Conservation (phyloP, 257 asterid genomes). For the Solanum paucissectum region DNA sequence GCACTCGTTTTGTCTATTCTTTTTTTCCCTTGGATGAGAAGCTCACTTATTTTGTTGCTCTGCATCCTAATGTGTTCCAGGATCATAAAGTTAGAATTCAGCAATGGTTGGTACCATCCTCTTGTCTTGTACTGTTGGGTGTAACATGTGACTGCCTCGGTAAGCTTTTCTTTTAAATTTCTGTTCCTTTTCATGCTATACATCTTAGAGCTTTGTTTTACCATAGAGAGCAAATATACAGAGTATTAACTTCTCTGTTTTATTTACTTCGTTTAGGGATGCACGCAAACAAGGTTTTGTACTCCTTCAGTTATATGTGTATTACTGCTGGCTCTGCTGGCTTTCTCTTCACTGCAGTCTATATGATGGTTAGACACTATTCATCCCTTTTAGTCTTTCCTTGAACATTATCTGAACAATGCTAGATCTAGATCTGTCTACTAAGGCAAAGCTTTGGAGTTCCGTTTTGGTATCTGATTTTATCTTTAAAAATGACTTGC, state of each 20-base stretch:
- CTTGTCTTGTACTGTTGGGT: constrained; percentile 29
- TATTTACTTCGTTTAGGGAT: constrained; percentile 26
- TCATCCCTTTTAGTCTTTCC: neutral
- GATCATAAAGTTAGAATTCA: constrained; percentile 47
- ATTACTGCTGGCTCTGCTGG: constrained; percentile 61
- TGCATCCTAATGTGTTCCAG: constrained; percentile 19
- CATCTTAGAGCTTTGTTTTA: neutral
- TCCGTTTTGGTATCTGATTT: neutral
- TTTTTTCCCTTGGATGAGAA: neutral
- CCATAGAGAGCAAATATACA: neutral
- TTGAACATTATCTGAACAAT: neutral
- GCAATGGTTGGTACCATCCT: constrained; percentile 48
- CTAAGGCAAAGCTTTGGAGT: neutral
- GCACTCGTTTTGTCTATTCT: neutral
- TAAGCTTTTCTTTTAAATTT: constrained; percentile 6
- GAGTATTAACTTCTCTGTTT: neutral
- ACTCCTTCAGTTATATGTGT: constrained; percentile 57
- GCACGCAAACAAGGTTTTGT: constrained; percentile 56
- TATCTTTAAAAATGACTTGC: neutral
- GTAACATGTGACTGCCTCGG: constrained; percentile 31
- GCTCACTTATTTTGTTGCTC: neutral
- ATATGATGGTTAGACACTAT: constrained; percentile 31
- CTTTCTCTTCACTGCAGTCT: constrained; percentile 37
- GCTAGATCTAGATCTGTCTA: neutral
- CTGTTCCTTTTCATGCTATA: neutral